Percentiles rank a stretch among this genome's conserved stretches.
phyloP scores from a whole-genome alignment of 345 rosid genomes.

The Crucihimalaya himalaica region DNA sequence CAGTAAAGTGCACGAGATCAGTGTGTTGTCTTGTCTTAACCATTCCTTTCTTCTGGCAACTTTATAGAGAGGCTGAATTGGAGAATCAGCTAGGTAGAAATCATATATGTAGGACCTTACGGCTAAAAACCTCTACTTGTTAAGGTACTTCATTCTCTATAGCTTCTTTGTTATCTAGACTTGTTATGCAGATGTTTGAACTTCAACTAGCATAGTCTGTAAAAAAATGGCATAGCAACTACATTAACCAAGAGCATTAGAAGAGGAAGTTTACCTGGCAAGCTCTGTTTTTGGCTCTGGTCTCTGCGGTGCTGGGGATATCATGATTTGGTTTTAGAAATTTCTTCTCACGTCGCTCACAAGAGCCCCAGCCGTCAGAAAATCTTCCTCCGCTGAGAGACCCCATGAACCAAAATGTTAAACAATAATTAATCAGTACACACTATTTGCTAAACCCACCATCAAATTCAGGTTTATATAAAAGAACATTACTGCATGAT shows the following conservation, averaged over 20 bases:
- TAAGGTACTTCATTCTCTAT: conserved; percentile 11
- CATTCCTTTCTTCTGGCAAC: not conserved
- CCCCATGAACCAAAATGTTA: conserved; percentile 23
- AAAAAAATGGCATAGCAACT: not conserved
- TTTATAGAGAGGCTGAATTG: not conserved
- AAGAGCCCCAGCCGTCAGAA: conserved; percentile 97
- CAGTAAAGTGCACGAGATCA: not conserved
- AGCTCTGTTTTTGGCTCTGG: conserved; percentile 93
- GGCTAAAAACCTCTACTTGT: conserved; percentile 20
- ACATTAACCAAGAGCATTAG: too few species aligned
- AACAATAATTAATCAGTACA: not conserved
- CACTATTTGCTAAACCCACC: not conserved
- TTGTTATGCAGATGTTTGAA: conserved; percentile 18
- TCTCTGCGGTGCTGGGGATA: conserved; percentile 91
- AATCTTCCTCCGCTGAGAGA: conserved; percentile 67
- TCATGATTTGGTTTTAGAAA: conserved; percentile 88
- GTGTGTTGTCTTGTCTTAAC: not conserved
- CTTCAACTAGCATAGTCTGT: conserved; percentile 2
- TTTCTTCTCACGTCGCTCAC: conserved; percentile 85
- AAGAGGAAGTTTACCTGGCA: conserved; percentile 60
- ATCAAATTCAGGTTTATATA: not conserved
- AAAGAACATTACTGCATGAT: conserved; percentile 75
- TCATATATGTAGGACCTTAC: not conserved
- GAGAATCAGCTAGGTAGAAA: not conserved
- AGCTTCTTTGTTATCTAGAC: not conserved